These are phyloP conservation scores for Physaria fendleri DNA, from an alignment of 345 rosid genomes.

Conservation along the genomic window DNA sequence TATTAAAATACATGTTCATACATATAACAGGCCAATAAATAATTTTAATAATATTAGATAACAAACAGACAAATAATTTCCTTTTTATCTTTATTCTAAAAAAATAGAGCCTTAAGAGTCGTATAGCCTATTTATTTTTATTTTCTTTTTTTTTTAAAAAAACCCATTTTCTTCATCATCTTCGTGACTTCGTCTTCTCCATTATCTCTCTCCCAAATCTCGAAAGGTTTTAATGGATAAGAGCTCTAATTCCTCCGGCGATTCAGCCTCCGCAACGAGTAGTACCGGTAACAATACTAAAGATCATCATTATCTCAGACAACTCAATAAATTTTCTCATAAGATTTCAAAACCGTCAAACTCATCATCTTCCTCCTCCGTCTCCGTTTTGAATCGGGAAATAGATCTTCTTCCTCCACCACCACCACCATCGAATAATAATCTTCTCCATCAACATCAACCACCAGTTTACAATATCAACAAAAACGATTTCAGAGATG, in stretches of 20 bases:
- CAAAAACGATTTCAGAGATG: constrained; percentile 83
- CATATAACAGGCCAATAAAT: too few species aligned
- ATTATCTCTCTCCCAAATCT: constrained; percentile 32
- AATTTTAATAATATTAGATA: too few species aligned
- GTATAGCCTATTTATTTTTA: too few species aligned
- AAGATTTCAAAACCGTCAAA: constrained; percentile 58
- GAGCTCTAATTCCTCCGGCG: constrained; percentile 50
- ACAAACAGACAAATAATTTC: too few species aligned
- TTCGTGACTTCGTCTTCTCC: constrained; percentile 27
- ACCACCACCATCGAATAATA: background rate
- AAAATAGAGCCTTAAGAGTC: too few species aligned
- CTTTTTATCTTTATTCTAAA: too few species aligned
- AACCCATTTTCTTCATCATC: too few species aligned
- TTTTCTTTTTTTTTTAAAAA: too few species aligned
- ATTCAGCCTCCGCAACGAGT: constrained; percentile 17
- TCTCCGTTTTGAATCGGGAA: constrained; percentile 35
- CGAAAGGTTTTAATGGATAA: constrained; percentile 46
- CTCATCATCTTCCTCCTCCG: background rate
- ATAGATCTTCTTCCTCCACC: constrained; percentile 34
- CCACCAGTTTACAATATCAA: constrained; percentile 95
- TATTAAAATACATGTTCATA: too few species aligned
- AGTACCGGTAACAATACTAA: constrained; percentile 21
- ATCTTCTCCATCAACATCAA: constrained; percentile 49
- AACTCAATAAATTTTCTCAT: constrained; percentile 78
- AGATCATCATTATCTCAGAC: constrained; percentile 48